Evolutionary conservation across 495 filamentous ascomycete species (phyloP), one percentile per base, ranked within the genome.

Genomic region (Aspergillus wentii): DNA sequence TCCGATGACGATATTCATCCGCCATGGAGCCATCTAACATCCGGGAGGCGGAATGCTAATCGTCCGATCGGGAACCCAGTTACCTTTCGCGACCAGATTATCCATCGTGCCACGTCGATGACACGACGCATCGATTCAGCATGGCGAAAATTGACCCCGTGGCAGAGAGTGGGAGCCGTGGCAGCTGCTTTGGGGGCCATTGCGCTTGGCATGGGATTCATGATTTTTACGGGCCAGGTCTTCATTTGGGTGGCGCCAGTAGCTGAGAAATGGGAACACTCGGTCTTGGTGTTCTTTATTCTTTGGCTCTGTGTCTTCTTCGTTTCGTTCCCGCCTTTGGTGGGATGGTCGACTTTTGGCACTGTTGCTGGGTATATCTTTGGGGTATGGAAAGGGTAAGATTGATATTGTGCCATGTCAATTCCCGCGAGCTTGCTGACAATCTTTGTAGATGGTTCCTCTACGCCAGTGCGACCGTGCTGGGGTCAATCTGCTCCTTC

Each of bases 321-420:
- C 21, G 79, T 83, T 7, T 87, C 83, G 1, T 95, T 98, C 59
- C 92, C 92, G 3, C 92, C 92, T 3, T 54, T 95, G 42, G 84
- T 98, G 49, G 92, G 92, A 6, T 96, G 94, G 68, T 85, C 82
- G 18, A 86, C 85, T 0, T 80, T 81, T 41, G 74, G 94, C n/a
- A 95, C 88, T 1, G 69, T 94, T 18, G 68, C 86, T 9, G 92
- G 92, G 0, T 95, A 95, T 55, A 78, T 98, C n/a, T 98, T 87
- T 64, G 94, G 89, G 0, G 82, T 96, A 45, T 88, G 89, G 43
- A 76, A 79, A 48, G 92, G 92, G 75, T 81, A 63, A 54, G 75
- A 51, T 5, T 15, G 11, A 16, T 20, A 17, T 9, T 25, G 9
- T 5, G 29, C 19, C 14, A 23, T 38, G n/a, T 23, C 13, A 18